These are phyloP conservation scores for Leccinum disarticulatum DNA, from an alignment of 768 basidiomycete genomes.

Conservation along the genomic window DNA sequence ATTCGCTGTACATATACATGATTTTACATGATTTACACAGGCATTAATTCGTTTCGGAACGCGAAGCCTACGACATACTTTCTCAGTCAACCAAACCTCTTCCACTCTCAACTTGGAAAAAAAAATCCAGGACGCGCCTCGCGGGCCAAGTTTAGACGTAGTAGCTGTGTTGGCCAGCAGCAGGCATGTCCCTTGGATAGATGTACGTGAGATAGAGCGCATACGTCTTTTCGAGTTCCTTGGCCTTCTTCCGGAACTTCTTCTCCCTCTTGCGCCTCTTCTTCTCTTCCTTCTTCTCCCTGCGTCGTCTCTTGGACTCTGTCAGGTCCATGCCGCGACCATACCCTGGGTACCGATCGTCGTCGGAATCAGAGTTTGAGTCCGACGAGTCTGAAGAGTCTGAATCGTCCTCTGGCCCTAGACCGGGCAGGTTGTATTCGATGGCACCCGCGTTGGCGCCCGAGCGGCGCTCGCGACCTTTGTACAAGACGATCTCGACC, in stretches of 20 bases:
- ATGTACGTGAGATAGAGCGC: conserved; percentile 60
- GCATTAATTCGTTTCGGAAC: neutral
- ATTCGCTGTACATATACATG: conserved; percentile 18
- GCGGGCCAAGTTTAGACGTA: conserved; percentile 17
- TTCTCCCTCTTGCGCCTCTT: conserved; percentile 63
- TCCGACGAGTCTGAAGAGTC: conserved; percentile 40
- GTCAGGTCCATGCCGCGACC: conserved; percentile 45
- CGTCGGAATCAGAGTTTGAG: conserved; percentile 43
- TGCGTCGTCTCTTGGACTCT: conserved; percentile 52
- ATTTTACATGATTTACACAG: conserved; percentile 8
- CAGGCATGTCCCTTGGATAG: conserved; percentile 32
- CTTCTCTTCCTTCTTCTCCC: conserved; percentile 58
- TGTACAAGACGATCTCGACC: conserved; percentile 79
- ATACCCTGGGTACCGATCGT: conserved; percentile 45
- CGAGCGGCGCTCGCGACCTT: conserved; percentile 75
- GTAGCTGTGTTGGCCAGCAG: conserved; percentile 28
- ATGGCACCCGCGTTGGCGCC: conserved; percentile 54
- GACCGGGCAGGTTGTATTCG: conserved; percentile 53
- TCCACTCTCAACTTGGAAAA: neutral
- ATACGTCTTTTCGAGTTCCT: conserved; percentile 62
- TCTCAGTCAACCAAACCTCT: neutral
- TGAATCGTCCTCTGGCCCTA: conserved; percentile 43
- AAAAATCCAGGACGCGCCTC: neutral
- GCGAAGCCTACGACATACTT: conserved; percentile 1
- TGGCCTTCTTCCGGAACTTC: conserved; percentile 58